Percentiles rank a stretch among this genome's conserved stretches.
Evolutionary conservation across 495 filamentous ascomycete genomes (phyloP).

Genomic region (Delitschia confertaspora): DNA sequence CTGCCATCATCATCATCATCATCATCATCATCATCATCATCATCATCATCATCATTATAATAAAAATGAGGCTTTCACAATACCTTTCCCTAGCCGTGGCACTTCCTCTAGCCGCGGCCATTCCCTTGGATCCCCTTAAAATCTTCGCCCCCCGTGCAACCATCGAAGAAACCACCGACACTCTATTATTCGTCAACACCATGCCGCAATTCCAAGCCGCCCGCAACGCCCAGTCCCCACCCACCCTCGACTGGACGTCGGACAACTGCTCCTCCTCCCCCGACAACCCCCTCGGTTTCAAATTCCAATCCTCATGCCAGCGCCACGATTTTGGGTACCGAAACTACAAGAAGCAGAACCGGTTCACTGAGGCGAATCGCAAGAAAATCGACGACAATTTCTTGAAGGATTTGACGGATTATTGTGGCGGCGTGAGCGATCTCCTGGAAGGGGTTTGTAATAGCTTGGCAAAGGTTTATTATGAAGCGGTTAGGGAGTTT

Average conservation of each 20-base stretch:
- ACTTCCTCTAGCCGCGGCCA: too few relatives aligned
- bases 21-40: too few relatives aligned
- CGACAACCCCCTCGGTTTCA: constrained; percentile 38
- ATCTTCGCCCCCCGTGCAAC: constrained; percentile 19
- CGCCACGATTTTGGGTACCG: constrained; percentile 45
- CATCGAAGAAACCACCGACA: constrained; percentile 29
- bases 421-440: constrained; percentile 18
- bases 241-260: constrained; percentile 36
- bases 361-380: constrained; percentile 35
- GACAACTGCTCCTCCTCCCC: constrained; percentile 38
- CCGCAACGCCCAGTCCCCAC: constrained; percentile 31
- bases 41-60: too few relatives aligned
- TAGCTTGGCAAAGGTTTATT: constrained; percentile 39
- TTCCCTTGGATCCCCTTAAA: too few relatives aligned
- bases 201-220: constrained; percentile 30
- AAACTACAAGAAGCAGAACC: constrained; percentile 38
- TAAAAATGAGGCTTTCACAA: too few relatives aligned
- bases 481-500: constrained; percentile 39
- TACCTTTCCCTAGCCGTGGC: too few relatives aligned
- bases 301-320: constrained; percentile 32
- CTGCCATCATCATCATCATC: too few relatives aligned
- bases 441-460: constrained; percentile 26
- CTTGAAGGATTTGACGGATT: constrained; percentile 33
- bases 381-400: constrained; percentile 40
- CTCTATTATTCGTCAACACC: constrained; percentile 32